A percentile compares a stretch with the other conserved stretches of the same genome.
Conservation (phyloP, 345 rosid species). For the Pugionium dolabratum region DNA sequence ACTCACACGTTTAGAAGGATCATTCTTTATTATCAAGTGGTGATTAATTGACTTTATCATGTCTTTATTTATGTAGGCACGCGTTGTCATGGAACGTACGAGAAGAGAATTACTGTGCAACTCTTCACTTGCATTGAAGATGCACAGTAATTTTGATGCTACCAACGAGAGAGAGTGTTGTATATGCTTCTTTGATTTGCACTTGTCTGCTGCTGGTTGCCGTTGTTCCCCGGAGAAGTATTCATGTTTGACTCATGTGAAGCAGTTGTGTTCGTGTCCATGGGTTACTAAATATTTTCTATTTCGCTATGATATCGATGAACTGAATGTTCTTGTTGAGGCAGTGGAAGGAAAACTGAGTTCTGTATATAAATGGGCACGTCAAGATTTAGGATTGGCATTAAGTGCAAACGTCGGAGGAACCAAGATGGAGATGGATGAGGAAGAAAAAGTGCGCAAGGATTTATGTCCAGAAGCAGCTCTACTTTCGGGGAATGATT, state of each 20-base stretch:
- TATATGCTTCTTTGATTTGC: conserved; percentile 89
- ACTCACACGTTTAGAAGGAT: conserved; percentile 14
- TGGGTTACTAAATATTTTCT: conserved; percentile 70
- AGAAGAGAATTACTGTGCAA: conserved; percentile 66
- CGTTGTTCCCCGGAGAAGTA: conserved; percentile 87
- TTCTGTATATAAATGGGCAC: conserved; percentile 98
- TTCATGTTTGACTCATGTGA: conserved; percentile 86
- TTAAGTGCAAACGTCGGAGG: conserved; percentile 55
- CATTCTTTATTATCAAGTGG: conserved; percentile 24
- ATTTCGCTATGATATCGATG: conserved; percentile 80
- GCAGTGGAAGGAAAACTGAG: conserved; percentile 96
- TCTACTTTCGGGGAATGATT: conserved; percentile 42
- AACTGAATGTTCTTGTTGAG: conserved; percentile 84
- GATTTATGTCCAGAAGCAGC: conserved; percentile 46
- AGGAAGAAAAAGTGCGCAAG: conserved; percentile 42
- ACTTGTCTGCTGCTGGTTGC: conserved; percentile 97
- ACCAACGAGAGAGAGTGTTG: conserved; percentile 88
- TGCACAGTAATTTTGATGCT: conserved; percentile 89
- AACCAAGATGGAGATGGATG: conserved; percentile 46
- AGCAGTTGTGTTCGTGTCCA: conserved; percentile 79
- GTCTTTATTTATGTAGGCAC: conserved; percentile 52
- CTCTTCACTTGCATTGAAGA: conserved; percentile 68
- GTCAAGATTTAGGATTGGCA: conserved; percentile 88
- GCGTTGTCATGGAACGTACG: conserved; percentile 73
- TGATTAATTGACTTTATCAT: conserved; percentile 19